Base-by-base conservation (phyloP, 495 filamentous ascomycete species). In the Pseudevernia furfuracea region DNA sequence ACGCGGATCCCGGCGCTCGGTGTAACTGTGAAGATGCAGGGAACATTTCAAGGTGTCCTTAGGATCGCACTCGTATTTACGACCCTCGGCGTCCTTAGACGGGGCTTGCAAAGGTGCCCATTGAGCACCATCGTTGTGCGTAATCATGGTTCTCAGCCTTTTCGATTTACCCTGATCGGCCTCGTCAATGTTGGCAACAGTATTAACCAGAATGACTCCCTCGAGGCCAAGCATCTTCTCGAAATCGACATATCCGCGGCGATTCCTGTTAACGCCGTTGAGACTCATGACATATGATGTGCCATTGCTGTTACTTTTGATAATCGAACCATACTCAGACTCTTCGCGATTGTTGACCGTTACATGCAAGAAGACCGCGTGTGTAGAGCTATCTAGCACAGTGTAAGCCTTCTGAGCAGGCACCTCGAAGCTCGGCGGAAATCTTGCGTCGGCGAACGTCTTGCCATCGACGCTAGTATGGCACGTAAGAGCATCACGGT, bases 301-400 rank as follows among this genome's bases (percentile, higher is more conserved):
- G 44, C 94, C 94, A 71, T 97, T 97, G 69, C 90, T 96, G 76
- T 99, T 99, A 69, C 91, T 96, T 81, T 97, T 97, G 71, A 99
- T 81, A 60, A 99, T 87, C 32, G 85, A 85, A n/a, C 94, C 94
- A 67, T 88, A 91, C 61, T 86, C 84, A 41, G 80, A 81, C 5
- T 80, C 85, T 32, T 77, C 69, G 11, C 75, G 75, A 34, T 77
- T 79, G 63, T 86, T 86, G 58, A 90, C 87, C 4, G 86, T 90
- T 21, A 97, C 92, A 65, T 96, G 91, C 62, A 99, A 74, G 78
- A 97, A 97, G 59, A 97, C 80, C 11, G 94, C 87, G 75, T 96
- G 91, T 0, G 90, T 95, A 14, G 89, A 91, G 73, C 90, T 94
- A 67, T 96, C 91, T 23, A 99, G 82, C 9, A 96, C 91, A 1